These are phyloP conservation scores for Pueraria montana DNA, from an alignment of 306 rosid genomes.

Conservation along the genomic window DNA sequence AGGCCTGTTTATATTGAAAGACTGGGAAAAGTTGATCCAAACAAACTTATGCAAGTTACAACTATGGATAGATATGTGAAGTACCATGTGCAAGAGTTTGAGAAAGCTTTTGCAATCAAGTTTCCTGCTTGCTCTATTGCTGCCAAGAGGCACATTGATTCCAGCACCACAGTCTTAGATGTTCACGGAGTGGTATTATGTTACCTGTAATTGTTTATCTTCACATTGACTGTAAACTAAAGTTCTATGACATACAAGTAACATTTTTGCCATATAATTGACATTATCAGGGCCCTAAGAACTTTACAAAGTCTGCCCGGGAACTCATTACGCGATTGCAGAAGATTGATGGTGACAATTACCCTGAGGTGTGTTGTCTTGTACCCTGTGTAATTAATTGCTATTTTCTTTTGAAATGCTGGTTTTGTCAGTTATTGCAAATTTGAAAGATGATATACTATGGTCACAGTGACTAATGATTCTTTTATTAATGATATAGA, in stretches of 20 bases:
- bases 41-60: constrained; percentile 95
- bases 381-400: not conserved
- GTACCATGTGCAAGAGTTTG: constrained; percentile 95
- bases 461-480: constrained; percentile 11
- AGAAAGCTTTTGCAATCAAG: constrained; percentile 82
- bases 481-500: constrained; percentile 60
- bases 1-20: constrained; percentile 95
- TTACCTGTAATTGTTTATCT: constrained; percentile 39
- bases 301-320: constrained; percentile 93
- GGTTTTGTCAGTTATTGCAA: constrained; percentile 21
- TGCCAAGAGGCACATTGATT: constrained; percentile 96
- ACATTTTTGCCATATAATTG: constrained; percentile 33
- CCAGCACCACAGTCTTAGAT: constrained; percentile 95
- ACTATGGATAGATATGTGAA: constrained; percentile 89
- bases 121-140: constrained; percentile 99
- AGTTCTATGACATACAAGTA: not conserved
- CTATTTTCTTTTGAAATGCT: constrained; percentile 15
- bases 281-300: constrained; percentile 80
- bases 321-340: constrained; percentile 86
- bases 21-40: constrained; percentile 95
- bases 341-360: constrained; percentile 94
- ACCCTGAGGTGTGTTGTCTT: constrained; percentile 81
- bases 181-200: constrained; percentile 98
- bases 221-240: constrained; percentile 14
- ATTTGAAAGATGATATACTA: constrained; percentile 28